phyloP scores from a whole-genome alignment of 2,329 filamentous ascomycete genomes.

The Coleophoma crateriformis region DNA sequence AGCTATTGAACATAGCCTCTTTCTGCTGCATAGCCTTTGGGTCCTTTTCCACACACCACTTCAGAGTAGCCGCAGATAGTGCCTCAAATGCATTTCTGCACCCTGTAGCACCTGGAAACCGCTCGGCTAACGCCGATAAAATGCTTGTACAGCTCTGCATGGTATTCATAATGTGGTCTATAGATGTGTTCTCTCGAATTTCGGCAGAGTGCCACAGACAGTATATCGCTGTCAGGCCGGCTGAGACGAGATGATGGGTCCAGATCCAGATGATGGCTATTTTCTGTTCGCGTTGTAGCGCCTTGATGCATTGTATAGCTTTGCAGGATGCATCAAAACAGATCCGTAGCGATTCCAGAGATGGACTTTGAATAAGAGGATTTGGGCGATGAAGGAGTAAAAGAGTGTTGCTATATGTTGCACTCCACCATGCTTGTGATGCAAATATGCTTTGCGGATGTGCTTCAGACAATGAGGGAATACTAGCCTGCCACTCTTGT shows the following conservation, averaged over 20 bases:
- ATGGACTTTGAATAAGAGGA: conserved; percentile 13
- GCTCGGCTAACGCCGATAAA: conserved; percentile 25
- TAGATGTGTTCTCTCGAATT: conserved; percentile 22
- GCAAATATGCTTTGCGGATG: neutral
- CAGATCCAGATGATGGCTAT: conserved; percentile 27
- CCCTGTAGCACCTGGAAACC: conserved; percentile 22
- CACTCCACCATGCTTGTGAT: conserved; percentile 24
- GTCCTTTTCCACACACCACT: conserved; percentile 10
- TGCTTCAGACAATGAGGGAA: conserved; percentile 12
- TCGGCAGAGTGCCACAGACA: conserved; percentile 27
- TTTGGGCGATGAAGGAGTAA: conserved; percentile 27
- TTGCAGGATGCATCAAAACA: conserved; percentile 22
- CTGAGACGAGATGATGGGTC: conserved; percentile 28
- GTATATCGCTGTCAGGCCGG: conserved; percentile 27
- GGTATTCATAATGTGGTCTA: conserved; percentile 9
- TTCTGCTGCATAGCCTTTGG: too few relatives aligned
- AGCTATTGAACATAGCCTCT: too few relatives aligned
- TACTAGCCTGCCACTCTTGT: conserved; percentile 23
- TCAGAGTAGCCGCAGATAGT: conserved; percentile 23
- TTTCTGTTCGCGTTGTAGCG: conserved; percentile 25
- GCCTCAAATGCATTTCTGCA: conserved; percentile 24
- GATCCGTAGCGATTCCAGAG: conserved; percentile 18
- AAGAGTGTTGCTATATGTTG: conserved; percentile 24
- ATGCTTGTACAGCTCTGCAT: conserved; percentile 26
- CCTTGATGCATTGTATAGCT: conserved; percentile 24